Evolutionary conservation across 2,329 filamentous ascomycete species (phyloP).

Genomic region (Colletotrichum sp.): DNA sequence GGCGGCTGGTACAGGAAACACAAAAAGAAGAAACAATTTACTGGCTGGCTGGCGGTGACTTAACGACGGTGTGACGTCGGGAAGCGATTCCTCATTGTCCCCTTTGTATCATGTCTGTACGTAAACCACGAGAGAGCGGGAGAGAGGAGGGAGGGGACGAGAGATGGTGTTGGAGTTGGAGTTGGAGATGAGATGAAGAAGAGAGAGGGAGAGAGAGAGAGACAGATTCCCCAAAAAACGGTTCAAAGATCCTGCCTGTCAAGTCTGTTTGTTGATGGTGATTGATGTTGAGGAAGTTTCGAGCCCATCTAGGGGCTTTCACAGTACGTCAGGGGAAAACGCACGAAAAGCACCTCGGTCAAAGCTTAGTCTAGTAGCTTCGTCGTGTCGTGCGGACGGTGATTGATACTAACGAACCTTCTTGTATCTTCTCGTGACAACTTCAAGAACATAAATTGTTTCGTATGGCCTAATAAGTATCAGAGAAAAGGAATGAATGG

Average conservation of each 20-base stretch:
- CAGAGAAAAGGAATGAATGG: not conserved
- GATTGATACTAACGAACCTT: not conserved
- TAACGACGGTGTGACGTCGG: slow-evolving; percentile 10
- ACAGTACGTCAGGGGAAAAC: too few relatives aligned
- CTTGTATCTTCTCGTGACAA: not conserved
- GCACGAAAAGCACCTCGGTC: too few relatives aligned
- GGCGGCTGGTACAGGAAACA: not conserved
- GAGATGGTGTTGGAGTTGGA: not conserved
- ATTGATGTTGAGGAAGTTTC: not conserved
- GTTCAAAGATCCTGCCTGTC: not conserved
- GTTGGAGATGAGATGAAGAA: not conserved
- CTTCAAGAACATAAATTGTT: not conserved
- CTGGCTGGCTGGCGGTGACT: slow-evolving; percentile 1
- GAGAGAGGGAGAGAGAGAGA: not conserved
- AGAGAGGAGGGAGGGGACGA: not conserved
- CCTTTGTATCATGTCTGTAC: slow-evolving; percentile 22
- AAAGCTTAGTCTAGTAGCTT: too few relatives aligned
- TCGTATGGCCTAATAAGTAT: not conserved
- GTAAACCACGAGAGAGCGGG: slow-evolving; percentile 10
- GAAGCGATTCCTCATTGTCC: slow-evolving; percentile 14
- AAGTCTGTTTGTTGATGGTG: not conserved
- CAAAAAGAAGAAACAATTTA: not conserved
- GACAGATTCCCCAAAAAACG: not conserved
- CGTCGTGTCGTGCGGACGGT: not conserved
- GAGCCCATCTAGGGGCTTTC: too few relatives aligned